phyloP scores from a whole-genome alignment of 208 protist species.

The Crithidia expoeki region DNA sequence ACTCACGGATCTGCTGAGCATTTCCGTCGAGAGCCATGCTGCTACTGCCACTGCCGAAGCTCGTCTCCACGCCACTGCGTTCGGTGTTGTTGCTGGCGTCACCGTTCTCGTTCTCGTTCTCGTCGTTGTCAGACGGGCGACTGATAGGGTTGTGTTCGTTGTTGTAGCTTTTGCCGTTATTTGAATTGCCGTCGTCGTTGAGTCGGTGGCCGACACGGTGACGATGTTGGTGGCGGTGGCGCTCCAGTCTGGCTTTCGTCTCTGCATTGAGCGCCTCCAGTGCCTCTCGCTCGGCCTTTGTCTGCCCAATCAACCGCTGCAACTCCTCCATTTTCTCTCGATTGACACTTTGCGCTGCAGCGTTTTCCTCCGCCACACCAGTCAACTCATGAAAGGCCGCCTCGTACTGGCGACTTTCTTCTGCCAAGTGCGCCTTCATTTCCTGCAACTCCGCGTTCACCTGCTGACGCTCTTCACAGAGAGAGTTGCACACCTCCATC shows the following conservation, averaged over 20 bases:
- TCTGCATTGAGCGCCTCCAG: slow-evolving; percentile 40
- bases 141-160: slow-evolving; percentile 6
- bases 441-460: slow-evolving; percentile 50
- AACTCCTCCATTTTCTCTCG: slow-evolving; percentile 57
- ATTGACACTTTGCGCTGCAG: slow-evolving; percentile 39
- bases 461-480: slow-evolving; percentile 82
- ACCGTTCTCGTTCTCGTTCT: background rate
- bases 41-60: slow-evolving; percentile 8
- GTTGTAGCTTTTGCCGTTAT: no score
- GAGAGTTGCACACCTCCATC: slow-evolving; percentile 90
- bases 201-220: background rate
- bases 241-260: slow-evolving; percentile 17
- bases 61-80: background rate
- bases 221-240: slow-evolving; percentile 11
- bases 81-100: background rate
- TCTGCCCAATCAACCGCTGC: slow-evolving; percentile 33
- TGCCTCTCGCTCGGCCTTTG: slow-evolving; percentile 41
- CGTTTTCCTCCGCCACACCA: slow-evolving; percentile 69
- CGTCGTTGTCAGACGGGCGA: slow-evolving; percentile 1
- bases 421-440: slow-evolving; percentile 38
- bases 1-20: slow-evolving; percentile 28
- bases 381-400: slow-evolving; percentile 71
- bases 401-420: slow-evolving; percentile 70
- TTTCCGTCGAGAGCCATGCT: background rate
- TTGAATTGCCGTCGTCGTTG: background rate